Conservation (phyloP, 2,329 filamentous ascomycete species). For the Fusarium siculi region DNA sequence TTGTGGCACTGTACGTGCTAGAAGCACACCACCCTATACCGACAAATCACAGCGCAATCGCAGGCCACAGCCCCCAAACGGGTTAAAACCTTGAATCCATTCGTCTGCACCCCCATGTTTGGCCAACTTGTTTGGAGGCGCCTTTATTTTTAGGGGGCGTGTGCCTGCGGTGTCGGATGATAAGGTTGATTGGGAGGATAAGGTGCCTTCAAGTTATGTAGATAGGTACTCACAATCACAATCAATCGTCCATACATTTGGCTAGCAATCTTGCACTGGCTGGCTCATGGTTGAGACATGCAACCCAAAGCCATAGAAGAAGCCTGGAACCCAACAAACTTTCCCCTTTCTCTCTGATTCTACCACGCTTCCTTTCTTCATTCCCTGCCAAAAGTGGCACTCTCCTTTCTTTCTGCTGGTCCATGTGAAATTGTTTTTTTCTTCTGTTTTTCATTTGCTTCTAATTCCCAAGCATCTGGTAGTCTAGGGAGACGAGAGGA, state of each 20-base stretch:
- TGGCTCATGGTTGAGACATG: not conserved
- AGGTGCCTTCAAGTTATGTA: not conserved
- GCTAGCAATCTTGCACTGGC: not conserved
- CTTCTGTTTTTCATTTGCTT: constrained; percentile 29
- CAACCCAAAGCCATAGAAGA: constrained; percentile 7
- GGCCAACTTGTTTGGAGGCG: not conserved
- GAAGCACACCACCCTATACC: not conserved
- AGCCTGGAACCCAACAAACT: not conserved
- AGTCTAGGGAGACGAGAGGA: constrained; percentile 42
- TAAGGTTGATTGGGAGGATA: constrained; percentile 5
- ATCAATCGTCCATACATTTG: not conserved
- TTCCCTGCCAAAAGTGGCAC: constrained; percentile 10
- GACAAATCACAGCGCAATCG: constrained; percentile 7
- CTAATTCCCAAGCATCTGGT: constrained; percentile 41
- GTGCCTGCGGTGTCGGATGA: not conserved
- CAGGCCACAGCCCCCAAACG: not conserved
- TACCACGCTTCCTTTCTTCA: constrained; percentile 16
- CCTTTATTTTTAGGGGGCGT: not conserved
- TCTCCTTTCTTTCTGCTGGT: constrained; percentile 26
- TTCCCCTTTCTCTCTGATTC: constrained; percentile 19
- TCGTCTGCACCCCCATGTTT: not conserved
- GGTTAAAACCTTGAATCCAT: not conserved
- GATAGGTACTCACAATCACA: not conserved
- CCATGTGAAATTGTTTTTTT: constrained; percentile 34
- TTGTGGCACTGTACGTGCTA: not conserved